Base-by-base conservation (phyloP, 2,329 filamentous ascomycete species). In the Trichoderma sp. region DNA sequence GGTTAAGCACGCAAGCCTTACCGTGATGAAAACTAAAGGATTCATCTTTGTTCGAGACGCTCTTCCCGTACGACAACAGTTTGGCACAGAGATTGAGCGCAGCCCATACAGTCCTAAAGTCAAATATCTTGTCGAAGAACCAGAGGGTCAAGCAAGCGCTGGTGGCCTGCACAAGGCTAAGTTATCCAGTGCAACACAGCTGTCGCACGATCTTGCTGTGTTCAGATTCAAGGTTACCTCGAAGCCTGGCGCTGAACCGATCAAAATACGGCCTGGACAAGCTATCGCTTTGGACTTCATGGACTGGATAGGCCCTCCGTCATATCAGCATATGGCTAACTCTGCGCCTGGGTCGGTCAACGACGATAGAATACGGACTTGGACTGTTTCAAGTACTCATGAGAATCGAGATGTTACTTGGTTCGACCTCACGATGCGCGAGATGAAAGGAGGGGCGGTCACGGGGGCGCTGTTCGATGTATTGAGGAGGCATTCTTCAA, bases 311-410 rank as follows among this genome's bases (percentile, higher is more conserved):
- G 67, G 67, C 5, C 67, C 67, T 13, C 67, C 67, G 5, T 52
- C 59, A 14, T 69, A 69, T 63, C 67, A 69, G n/a, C 67, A 69
- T 53, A 69, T 69, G 67, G 67, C 67, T 7, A 69, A 69, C 31
- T 69, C 59, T 31, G 67, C 67, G 1, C 67, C 67, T 10, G 59
- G 59, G 0, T 69, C 67, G 8, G 40, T 69, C 4, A 69, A 69
- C 7, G 67, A 69, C 3, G 67, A 69, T 53, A 52, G 67, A 1
- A 7, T 69, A 27, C 59, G 67, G 35, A 69, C 67, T 0, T 69
- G 67, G 67, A 69, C 67, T 6, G 67, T 69, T n/a, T 69, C 67
- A 14, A 69, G 67, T 53, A n/a, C 59, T 0, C 67, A 69, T 6
- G 67, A 69, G 40, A 37, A 40, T 16, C 29, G 53, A 1, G 52